Evolutionary conservation across 2,329 filamentous ascomycete genomes (phyloP), one percentile per base, ranked within the genome.

Genomic region (Colletotrichum abscissum): DNA sequence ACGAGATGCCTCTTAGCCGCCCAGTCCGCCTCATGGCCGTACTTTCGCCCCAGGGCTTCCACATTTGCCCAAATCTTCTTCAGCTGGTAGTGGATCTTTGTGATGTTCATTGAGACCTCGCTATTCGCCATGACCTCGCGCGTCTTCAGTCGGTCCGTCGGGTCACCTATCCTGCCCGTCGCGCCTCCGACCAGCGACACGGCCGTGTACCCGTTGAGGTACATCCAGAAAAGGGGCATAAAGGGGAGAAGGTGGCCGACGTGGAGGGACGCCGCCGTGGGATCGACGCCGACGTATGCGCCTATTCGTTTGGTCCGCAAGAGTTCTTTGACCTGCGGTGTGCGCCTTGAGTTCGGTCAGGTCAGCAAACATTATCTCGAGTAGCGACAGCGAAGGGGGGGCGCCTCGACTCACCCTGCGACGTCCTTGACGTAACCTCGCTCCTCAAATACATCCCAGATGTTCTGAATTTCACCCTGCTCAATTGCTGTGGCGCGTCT

Each of bases 201-300:
- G 30, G 92, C 88, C 38, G 89, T 86, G 80, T 92, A 92, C 28
- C 94, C 94, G 79, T 95, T 87, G 76, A 95, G 86, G 83, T 94
- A 95, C 86, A 95, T 89, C 92, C 94, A 96, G 84, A 95, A 95
- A 28, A 96, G 85, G 19, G 93, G 90, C 94, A 97, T 97, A 67
- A 96, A 86, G 26, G 94, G 93, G 16, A 97, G 86, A 6, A 97
- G 86, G 79, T 97, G 94, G 71, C 94, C 94, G 59, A 97, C 86
- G 78, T 97, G 94, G 72, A 97, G 85, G 2, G 94, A 97, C 69
- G 90, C 86, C 16, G 93, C 94, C 0, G 94, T 97, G 5, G 94
- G 94, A 79, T 97, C 94, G 78, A 97, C 90, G 76, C 94, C 94
- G 66, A 94, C 92, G 78, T 97, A 97, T 72, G 89, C 92, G 74